phyloP scores from a whole-genome alignment of 2,329 filamentous ascomycete species.

The Fusarium domesticum region DNA sequence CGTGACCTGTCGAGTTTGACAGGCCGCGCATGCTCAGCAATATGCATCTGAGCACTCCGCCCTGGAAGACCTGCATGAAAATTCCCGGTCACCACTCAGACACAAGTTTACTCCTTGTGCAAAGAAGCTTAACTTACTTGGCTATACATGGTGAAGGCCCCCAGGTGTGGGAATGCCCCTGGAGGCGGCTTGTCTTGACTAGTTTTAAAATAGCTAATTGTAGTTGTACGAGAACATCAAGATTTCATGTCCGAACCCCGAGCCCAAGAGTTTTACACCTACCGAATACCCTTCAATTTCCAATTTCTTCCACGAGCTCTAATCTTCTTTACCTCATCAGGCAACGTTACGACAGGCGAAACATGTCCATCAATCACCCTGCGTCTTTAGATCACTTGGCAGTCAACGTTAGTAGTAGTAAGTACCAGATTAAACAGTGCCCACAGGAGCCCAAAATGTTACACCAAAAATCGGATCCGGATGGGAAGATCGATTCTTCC shows the following conservation, averaged over 20 bases:
- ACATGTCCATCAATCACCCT: conserved; percentile 9
- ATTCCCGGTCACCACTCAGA: neutral
- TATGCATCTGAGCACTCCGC: too few species aligned
- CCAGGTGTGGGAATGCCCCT: conserved; percentile 23
- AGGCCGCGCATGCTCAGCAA: neutral
- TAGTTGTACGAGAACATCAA: neutral
- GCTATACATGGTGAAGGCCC: conserved; percentile 22
- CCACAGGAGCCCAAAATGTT: neutral
- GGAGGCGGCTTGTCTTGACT: conserved; percentile 19
- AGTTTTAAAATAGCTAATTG: too few species aligned
- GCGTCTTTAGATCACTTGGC: conserved; percentile 19
- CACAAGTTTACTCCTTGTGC: neutral
- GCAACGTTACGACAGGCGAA: conserved; percentile 15
- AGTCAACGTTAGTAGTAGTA: conserved; percentile 8
- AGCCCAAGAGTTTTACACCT: neutral
- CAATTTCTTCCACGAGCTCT: neutral
- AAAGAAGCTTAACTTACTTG: conserved; percentile 30
- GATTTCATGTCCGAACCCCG: conserved; percentile 24
- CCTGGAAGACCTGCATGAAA: neutral
- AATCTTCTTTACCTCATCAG: conserved; percentile 2
- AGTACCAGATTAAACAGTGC: neutral
- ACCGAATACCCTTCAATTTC: conserved; percentile 5
- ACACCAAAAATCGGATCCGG: neutral
- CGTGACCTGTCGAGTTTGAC: neutral
- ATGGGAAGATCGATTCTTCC: neutral